phyloP scores from a whole-genome alignment of 208 protist species.

The Porcisia deanei region DNA sequence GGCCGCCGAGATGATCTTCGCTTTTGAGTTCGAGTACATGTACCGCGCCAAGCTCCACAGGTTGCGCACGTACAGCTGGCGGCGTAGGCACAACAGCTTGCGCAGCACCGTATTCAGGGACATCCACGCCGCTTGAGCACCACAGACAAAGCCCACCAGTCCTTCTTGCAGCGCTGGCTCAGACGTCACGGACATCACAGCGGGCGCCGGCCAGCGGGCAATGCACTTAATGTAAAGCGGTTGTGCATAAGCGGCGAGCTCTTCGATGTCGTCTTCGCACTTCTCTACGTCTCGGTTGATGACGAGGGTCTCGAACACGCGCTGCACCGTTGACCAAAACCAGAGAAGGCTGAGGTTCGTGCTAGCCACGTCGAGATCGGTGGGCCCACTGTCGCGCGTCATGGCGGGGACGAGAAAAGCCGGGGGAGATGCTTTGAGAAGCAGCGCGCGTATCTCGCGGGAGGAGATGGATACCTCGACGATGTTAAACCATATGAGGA shows the following conservation, averaged over 20 bases:
- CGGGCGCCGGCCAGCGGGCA: constrained; percentile 34
- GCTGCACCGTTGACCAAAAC: constrained; percentile 46
- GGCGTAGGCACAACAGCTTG: constrained; percentile 30
- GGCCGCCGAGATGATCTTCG: constrained; percentile 39
- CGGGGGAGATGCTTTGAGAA: constrained; percentile 35
- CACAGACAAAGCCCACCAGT: constrained; percentile 32
- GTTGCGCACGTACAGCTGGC: constrained; percentile 37
- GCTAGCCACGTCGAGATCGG: constrained; percentile 29
- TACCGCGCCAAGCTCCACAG: constrained; percentile 49
- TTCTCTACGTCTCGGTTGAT: constrained; percentile 41
- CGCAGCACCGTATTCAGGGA: constrained; percentile 32
- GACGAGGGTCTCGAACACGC: constrained; percentile 43
- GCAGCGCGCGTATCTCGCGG: constrained; percentile 40
- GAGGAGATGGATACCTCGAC: constrained; percentile 31
- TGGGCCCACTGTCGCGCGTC: constrained; percentile 27
- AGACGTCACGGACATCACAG: constrained; percentile 24
- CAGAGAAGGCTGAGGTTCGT: constrained; percentile 58
- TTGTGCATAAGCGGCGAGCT: constrained; percentile 37
- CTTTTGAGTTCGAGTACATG: constrained; percentile 42
- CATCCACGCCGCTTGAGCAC: constrained; percentile 36
- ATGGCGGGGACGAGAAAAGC: constrained; percentile 28
- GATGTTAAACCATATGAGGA: constrained; percentile 34
- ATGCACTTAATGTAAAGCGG: constrained; percentile 42
- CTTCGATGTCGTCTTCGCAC: constrained; percentile 41
- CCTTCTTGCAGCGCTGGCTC: constrained; percentile 14